Evolutionary conservation across 179 eudicot species (phyloP).

Genomic region (Vitellaria paradoxa): DNA sequence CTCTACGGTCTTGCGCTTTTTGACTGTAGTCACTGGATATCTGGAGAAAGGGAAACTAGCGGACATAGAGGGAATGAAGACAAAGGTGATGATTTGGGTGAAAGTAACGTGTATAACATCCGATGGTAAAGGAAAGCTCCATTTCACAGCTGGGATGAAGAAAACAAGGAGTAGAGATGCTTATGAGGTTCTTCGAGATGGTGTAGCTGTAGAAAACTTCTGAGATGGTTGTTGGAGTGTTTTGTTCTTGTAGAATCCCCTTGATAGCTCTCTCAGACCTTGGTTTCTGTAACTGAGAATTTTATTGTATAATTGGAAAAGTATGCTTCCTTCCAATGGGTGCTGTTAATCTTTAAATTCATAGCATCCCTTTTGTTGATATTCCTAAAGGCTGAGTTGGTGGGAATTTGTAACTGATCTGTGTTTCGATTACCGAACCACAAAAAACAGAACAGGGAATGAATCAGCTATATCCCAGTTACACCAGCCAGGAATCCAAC

Average conservation of each 20-base stretch:
- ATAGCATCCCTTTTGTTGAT: not conserved
- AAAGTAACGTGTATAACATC: conserved; percentile 61
- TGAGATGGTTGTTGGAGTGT: conserved; percentile 19
- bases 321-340: not conserved
- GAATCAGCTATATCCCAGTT: no score
- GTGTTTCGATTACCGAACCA: no score
- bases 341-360: not conserved
- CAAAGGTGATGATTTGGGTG: conserved; percentile 80
- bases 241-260: not conserved
- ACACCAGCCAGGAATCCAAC: no score
- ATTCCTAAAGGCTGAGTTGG: no score
- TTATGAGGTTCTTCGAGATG: conserved; percentile 75
- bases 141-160: conserved; percentile 80
- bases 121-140: conserved; percentile 58
- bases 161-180: conserved; percentile 69
- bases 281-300: not conserved
- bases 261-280: not conserved
- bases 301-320: not conserved
- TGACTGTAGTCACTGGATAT: conserved; percentile 65
- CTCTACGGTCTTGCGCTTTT: conserved; percentile 72
- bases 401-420: no score
- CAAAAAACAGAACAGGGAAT: no score
- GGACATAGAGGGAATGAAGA: conserved; percentile 83
- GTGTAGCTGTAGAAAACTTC: conserved; percentile 65
- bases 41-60: conserved; percentile 84